Conservation (phyloP, 2,329 filamentous ascomycete species). For the Calonectria pseudoreteaudii region DNA sequence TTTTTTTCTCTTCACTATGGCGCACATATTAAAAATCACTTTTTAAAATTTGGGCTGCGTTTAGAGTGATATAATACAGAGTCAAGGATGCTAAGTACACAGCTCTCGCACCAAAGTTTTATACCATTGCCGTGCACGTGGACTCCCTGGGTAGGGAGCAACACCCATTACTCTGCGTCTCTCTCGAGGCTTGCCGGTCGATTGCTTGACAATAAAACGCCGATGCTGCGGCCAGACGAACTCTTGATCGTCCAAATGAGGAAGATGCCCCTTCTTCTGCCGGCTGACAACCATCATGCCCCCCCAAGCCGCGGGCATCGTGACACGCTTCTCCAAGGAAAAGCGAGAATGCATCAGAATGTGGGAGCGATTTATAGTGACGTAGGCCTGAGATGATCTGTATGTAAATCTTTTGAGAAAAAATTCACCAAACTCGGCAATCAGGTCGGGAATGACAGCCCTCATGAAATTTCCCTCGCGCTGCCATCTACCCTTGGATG, state of each 20-base stretch:
- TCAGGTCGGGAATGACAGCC: conserved; percentile 44
- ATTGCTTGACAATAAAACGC: conserved; percentile 39
- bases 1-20: not conserved
- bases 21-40: not conserved
- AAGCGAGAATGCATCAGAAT: conserved; percentile 37
- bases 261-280: conserved; percentile 8
- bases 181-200: conserved; percentile 38
- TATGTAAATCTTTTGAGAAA: conserved; percentile 46
- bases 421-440: conserved; percentile 50
- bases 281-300: not conserved
- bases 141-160: conserved; percentile 36
- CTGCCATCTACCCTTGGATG: conserved; percentile 35
- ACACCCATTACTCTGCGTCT: conserved; percentile 32
- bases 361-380: conserved; percentile 41
- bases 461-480: conserved; percentile 38
- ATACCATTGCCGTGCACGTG: conserved; percentile 43
- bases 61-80: conserved; percentile 8
- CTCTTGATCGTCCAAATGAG: conserved; percentile 26
- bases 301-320: conserved; percentile 33
- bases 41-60: not conserved
- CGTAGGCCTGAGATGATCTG: conserved; percentile 47
- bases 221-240: conserved; percentile 41
- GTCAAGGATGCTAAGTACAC: conserved; percentile 37
- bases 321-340: conserved; percentile 35
- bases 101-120: conserved; percentile 44